Percentiles rank a stretch among this genome's conserved stretches.
Conservation (phyloP, 2,329 filamentous ascomycete species). For the Colletotrichum filicis region DNA sequence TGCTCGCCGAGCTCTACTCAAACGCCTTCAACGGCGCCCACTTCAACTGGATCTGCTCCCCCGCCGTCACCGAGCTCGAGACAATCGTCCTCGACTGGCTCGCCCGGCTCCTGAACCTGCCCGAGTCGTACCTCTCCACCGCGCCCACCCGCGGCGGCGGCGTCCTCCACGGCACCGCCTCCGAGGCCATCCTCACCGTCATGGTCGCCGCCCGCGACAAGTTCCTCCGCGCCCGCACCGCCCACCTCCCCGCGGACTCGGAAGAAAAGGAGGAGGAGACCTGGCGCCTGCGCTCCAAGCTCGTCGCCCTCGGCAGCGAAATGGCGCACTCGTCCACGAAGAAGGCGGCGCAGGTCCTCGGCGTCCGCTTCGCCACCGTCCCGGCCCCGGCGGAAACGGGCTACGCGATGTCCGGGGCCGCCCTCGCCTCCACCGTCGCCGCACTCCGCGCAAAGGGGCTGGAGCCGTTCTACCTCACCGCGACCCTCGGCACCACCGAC, state of each 20-base stretch:
- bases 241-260: conserved; percentile 57
- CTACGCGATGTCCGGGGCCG: conserved; percentile 76
- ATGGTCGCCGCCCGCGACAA: conserved; percentile 90
- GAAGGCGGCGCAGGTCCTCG: conserved; percentile 88
- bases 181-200: conserved; percentile 86
- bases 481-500: conserved; percentile 86
- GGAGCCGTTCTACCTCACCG: conserved; percentile 87
- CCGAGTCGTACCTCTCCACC: conserved; percentile 77
- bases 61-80: conserved; percentile 92
- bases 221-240: conserved; percentile 72
- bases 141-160: conserved; percentile 81
- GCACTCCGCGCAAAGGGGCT: conserved; percentile 75
- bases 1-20: conserved; percentile 93
- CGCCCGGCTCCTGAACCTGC: conserved; percentile 78
- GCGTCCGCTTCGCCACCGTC: conserved; percentile 82
- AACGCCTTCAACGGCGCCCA: conserved; percentile 89
- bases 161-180: conserved; percentile 93
- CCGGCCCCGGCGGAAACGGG: conserved; percentile 70
- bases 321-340: conserved; percentile 86
- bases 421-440: conserved; percentile 70
- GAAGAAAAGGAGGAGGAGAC: conserved; percentile 79
- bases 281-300: conserved; percentile 59
- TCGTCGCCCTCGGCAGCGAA: conserved; percentile 85
- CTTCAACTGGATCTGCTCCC: conserved; percentile 97
- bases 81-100: conserved; percentile 95